Evolutionary conservation across 768 basidiomycete species (phyloP), one percentile per base, ranked within the genome.

Genomic region (Boletus edulis): DNA sequence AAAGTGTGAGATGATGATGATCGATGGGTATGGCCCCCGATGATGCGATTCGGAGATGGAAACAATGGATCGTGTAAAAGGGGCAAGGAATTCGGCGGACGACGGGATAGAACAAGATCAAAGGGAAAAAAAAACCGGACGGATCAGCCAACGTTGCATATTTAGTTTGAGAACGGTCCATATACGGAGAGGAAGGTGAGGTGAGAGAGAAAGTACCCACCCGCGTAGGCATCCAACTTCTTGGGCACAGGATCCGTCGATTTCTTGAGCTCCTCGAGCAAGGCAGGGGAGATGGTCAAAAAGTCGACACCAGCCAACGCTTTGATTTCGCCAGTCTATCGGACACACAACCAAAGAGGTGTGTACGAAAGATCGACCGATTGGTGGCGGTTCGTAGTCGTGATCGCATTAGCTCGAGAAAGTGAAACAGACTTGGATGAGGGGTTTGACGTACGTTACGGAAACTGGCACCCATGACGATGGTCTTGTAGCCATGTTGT

Each of bases 391-490:
- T 7, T n/a, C 6, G 38, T 52, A 15, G 35, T 40, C 15, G 49
- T 51, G 27, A 37, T 12, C 8, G 47, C 18, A 37, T 54, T 42
- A 63, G 51, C 32, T 18, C 20, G 50, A 51, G 31, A 43, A 38
- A 22, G 29, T 40, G 15, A 52, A 27, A 32, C 22, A 51, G 15
- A 7, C 20, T 29, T 40, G 31, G 38, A 13, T 22, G 35, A 12
- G 24, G 46, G 6, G 15, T 39, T 49, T 17, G 4, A 77, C 89
- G 54, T 63, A 94, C 87, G 80, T 98, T 98, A 71, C 97, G 91
- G 94, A 99, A 98, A 32, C 94, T 96, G 56, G 97, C 97, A 70
- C 96, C 97, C 97, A 98, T 98, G 73, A 98, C 96, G 75, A 99
- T 98, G 64, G 97, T 99, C 68, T 94, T 92, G 84, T 99, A 98